Percentiles rank a stretch among this genome's conserved stretches.
phyloP scores from a whole-genome alignment of 331 rosid species.

The Malus hybrid region DNA sequence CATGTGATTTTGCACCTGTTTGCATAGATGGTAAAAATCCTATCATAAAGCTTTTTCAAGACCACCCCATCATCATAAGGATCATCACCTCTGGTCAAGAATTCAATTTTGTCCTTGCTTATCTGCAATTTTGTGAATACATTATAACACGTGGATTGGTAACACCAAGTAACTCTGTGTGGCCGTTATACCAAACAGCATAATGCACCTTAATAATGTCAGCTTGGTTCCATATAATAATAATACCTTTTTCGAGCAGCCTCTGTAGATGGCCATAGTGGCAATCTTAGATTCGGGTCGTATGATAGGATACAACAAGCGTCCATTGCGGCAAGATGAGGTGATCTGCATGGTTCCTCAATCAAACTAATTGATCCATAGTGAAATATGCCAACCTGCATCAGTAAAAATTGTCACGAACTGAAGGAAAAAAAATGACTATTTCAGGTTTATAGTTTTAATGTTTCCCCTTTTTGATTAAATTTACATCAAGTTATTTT shows the following conservation, averaged over 20 bases:
- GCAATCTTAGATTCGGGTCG: constrained; percentile 80
- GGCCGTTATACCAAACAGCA: not conserved
- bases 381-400: constrained; percentile 74
- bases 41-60: constrained; percentile 41
- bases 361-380: constrained; percentile 91
- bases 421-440: not conserved
- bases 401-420: not conserved
- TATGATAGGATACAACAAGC: constrained; percentile 67
- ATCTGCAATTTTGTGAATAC: constrained; percentile 34
- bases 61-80: constrained; percentile 71
- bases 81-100: constrained; percentile 76
- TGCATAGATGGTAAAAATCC: too few species aligned
- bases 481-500: constrained; percentile 46
- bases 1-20: too few species aligned
- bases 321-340: constrained; percentile 76
- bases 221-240: constrained; percentile 69
- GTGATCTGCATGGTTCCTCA: constrained; percentile 67
- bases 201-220: constrained; percentile 63
- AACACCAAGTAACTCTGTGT: not conserved
- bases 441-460: not conserved
- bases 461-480: constrained; percentile 42
- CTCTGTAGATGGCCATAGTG: constrained; percentile 78
- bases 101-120: constrained; percentile 72
- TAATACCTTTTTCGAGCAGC: constrained; percentile 57
- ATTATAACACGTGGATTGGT: not conserved